Evolutionary conservation across 78 protist species (phyloP), one percentile per base, ranked within the genome.

Genomic region (Pirum gemmata): DNA sequence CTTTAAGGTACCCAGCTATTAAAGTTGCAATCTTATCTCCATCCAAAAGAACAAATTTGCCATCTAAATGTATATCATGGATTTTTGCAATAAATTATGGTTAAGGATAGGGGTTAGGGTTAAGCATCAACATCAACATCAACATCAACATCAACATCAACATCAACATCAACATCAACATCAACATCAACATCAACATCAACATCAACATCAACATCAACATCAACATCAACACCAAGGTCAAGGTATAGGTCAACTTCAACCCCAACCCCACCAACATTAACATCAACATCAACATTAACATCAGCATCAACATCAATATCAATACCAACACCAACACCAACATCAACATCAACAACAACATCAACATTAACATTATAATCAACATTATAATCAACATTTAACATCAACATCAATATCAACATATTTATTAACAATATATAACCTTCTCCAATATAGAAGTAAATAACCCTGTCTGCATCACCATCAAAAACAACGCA

Each of bases 401-500:
- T n/a, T n/a, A n/a, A n/a, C n/a, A n/a, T n/a, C n/a, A n/a, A n/a
- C n/a, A n/a, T 1, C 78, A 37, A 21, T n/a, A 1, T 1, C 1
- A 1, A 37, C 25, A 21, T 37, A 1, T 37, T 1, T 1, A 1
- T 36, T 36, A 74, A 36, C 61, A 76, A 82, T 61, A 21, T 8
- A 1, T n/a, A 29, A 76, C 74, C 87, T 0, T 37, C 61, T 2
- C 26, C 73, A 76, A 35, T 21, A 84, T 33, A 91, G 90, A 61
- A 92, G 73, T 82, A 91, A 34, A 94, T 90, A 37, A 94, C 27
- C 35, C 96, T 91, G 83, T 94, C 96, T 29, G 93, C 95, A 80
- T 94, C 96, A 25, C 96, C 96, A 61, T 94, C 96, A 33, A 94
- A n/a, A 21, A 91, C 51, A 36, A 67, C 91, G n/a, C 26, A 61